Percentiles rank a stretch among this genome's conserved stretches.
These are phyloP conservation scores for Aspergillus taichungensis DNA, from an alignment of 495 filamentous ascomycete genomes.

Conservation along the genomic window DNA sequence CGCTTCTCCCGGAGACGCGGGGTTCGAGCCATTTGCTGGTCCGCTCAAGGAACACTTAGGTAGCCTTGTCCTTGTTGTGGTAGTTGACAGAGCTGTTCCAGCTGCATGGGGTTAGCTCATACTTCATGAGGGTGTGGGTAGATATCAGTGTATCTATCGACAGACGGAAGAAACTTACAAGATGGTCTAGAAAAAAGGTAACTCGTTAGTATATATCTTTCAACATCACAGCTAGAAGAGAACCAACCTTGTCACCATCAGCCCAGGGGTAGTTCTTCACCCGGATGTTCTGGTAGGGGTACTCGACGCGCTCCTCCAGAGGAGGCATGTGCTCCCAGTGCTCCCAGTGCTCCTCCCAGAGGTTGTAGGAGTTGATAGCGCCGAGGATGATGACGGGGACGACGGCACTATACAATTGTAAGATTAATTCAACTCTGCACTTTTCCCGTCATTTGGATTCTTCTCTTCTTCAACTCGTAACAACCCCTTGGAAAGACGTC, in stretches of 20 bases:
- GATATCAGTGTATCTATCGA: neutral
- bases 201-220: conserved; percentile 21
- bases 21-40: neutral
- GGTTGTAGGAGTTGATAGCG: conserved; percentile 69
- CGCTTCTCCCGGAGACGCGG: neutral
- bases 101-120: conserved; percentile 41
- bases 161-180: conserved; percentile 48
- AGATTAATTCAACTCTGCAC: conserved; percentile 2
- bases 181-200: conserved; percentile 37
- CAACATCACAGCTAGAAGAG: neutral
- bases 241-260: conserved; percentile 80
- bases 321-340: conserved; percentile 81
- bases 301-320: conserved; percentile 79
- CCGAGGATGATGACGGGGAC: conserved; percentile 63
- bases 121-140: neutral
- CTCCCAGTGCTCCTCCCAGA: conserved; percentile 94
- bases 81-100: conserved; percentile 95
- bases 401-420: conserved; percentile 44
- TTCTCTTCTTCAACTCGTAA: too few species aligned
- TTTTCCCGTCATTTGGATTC: too few species aligned
- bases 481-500: too few species aligned
- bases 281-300: conserved; percentile 91
- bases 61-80: conserved; percentile 80
- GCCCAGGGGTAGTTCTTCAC: conserved; percentile 86
- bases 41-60: conserved; percentile 26